Base-by-base conservation (phyloP, 177 flowering plant genomes). In the Vitis hybrid region DNA sequence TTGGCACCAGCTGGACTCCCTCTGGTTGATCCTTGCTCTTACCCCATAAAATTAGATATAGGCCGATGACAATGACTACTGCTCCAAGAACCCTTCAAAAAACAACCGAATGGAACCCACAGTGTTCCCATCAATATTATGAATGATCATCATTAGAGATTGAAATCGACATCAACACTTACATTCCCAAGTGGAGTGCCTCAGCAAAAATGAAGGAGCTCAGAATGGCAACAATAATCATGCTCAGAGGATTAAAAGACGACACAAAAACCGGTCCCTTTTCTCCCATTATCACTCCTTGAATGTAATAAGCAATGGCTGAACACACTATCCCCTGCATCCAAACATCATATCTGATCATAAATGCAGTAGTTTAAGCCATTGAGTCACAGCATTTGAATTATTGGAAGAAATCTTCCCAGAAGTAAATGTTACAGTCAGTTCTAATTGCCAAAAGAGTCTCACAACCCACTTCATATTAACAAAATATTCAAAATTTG, bases 221-320 rank as follows among this genome's bases (percentile, higher is more conserved):
- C 71, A 84, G 8, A 2, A 84, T 32, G 0, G 91, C 82, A n/a
- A 86, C 86, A 2, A 87, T 62, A 23, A 86, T 71, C 86, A 86
- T 78, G 71, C 62, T 65, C 21, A 87, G 69, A 52, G 91, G 91
- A 68, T 60, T 81, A 56, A 87, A 87, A 5, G 89, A 77, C 0
- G 91, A 78, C 40, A 80, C 84, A 40, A 87, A 87, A 60, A 87
- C 91, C 0, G 91, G 91, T 9, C 91, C 91, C 30, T 49, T 84
- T 3, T 60, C 67, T 34, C 70, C 78, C 78, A 82, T 81, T 56
- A 87, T 49, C 32, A 77, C 66, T 58, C 86, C 89, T 65, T 83
- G 83, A 11, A 85, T 15, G 60, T 80, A 87, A 57, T 77, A 84
- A 9, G 74, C 74, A 1, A 82, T 4, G 4, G 82, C 91, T 32